Evolutionary conservation across 1,139 yeast genomes (phyloP).

Genomic region (Nakaseomyces nivariensis): DNA sequence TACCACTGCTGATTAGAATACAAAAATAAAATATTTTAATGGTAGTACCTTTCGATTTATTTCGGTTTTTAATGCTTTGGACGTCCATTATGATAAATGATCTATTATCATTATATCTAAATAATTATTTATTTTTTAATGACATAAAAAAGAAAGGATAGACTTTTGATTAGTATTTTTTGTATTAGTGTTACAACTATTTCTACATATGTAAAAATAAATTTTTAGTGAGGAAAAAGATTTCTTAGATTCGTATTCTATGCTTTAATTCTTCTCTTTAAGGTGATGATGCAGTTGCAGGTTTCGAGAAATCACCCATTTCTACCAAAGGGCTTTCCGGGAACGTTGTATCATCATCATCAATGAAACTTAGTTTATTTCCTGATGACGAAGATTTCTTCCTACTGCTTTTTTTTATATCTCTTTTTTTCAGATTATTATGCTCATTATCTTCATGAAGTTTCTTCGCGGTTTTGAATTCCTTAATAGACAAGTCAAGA

Average conservation of each 20-base stretch:
- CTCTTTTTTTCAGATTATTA: neutral
- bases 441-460: neutral
- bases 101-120: neutral
- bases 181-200: neutral
- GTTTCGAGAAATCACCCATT: conserved; percentile 9
- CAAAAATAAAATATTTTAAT: neutral
- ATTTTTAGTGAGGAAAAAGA: no score
- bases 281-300: neutral
- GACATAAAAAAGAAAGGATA: conserved; percentile 4
- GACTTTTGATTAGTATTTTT: conserved; percentile 1
- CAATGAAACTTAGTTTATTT: conserved; percentile 11
- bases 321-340: conserved; percentile 6
- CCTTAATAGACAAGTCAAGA: conserved; percentile 7
- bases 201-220: neutral
- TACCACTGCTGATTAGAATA: neutral
- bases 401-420: neutral
- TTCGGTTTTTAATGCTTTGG: neutral
- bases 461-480: conserved; percentile 13
- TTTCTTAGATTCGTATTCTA: no score
- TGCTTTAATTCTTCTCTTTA: no score
- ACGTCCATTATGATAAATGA: neutral
- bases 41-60: neutral
- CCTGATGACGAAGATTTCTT: neutral
- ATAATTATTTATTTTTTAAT: neutral
- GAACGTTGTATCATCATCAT: conserved; percentile 1